Evolutionary conservation across 2,329 filamentous ascomycete genomes (phyloP).

Genomic region (Davidsoniella neocaledoniae): DNA sequence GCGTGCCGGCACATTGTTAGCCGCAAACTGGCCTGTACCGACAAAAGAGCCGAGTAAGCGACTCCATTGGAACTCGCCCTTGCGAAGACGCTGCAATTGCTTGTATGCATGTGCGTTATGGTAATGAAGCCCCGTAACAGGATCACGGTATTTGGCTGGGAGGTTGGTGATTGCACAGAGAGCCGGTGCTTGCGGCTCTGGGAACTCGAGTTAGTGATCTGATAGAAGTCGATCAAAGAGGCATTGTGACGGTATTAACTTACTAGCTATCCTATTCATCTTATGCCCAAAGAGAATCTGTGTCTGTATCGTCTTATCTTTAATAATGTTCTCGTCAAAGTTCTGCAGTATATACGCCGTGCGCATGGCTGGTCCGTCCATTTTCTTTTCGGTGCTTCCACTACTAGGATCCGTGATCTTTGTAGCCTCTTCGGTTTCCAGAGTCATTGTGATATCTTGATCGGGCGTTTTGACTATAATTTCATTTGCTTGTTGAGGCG

Average conservation of each 20-base stretch:
- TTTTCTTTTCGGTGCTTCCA: conserved; percentile 7
- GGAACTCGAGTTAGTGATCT: background rate
- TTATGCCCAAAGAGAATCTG: conserved; percentile 42
- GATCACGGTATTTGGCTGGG: conserved; percentile 70
- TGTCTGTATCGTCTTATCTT: conserved; percentile 39
- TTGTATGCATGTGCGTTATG: conserved; percentile 64
- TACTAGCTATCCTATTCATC: conserved; percentile 40
- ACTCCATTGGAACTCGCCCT: conserved; percentile 70
- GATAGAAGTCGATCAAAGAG: background rate
- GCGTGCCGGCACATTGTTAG: conserved; percentile 61
- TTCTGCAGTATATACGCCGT: conserved; percentile 44
- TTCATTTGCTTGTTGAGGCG: background rate
- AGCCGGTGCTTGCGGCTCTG: conserved; percentile 33
- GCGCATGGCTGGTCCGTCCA: conserved; percentile 28
- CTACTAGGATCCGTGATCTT: background rate
- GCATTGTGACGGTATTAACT: conserved; percentile 15
- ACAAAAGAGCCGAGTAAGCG: conserved; percentile 67
- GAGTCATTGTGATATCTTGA: too few relatives aligned
- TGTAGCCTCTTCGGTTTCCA: too few relatives aligned
- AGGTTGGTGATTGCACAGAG: conserved; percentile 72
- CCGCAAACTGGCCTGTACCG: conserved; percentile 46
- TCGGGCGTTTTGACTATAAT: too few relatives aligned
- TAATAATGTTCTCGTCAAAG: conserved; percentile 38
- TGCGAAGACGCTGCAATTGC: conserved; percentile 58
- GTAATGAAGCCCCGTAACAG: conserved; percentile 68